These are phyloP conservation scores for Pleurostoma richardsiae DNA, from an alignment of 2,329 filamentous ascomycete species.

Conservation along the genomic window DNA sequence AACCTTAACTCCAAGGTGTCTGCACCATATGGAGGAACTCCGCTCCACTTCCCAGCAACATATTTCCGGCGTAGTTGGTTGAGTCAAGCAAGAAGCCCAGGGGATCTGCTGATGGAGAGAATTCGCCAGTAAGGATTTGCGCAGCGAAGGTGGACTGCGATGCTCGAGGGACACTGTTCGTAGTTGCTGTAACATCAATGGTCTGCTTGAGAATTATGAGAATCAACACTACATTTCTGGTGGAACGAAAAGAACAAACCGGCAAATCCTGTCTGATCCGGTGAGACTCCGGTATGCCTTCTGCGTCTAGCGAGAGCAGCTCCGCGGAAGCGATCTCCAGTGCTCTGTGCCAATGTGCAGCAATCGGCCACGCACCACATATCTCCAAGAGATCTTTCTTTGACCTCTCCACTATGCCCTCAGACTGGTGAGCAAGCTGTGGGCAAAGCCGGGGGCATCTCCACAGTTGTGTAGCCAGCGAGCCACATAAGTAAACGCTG, in stretches of 20 bases:
- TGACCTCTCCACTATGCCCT: conserved; percentile 16
- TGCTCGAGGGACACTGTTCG: background rate
- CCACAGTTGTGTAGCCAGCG: conserved; percentile 24
- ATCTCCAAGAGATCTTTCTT: conserved; percentile 17
- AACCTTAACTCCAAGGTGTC: background rate
- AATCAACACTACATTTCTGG: too few relatives aligned
- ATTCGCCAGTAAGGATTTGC: background rate
- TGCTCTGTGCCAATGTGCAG: background rate
- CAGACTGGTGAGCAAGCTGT: conserved; percentile 14
- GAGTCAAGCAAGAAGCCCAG: background rate
- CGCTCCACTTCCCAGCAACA: background rate
- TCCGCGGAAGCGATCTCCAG: background rate
- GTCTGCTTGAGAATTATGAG: background rate
- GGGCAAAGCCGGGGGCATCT: conserved; percentile 21
- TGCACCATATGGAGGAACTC: background rate
- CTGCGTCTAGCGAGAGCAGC: background rate
- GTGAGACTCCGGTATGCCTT: background rate
- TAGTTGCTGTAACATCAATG: background rate
- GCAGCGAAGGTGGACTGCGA: background rate
- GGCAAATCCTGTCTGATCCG: background rate
- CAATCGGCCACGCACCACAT: conserved; percentile 16
- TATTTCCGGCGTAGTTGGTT: background rate
- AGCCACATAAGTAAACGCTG: conserved; percentile 33
- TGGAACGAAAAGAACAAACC: background rate
- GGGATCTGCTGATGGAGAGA: background rate